Base-by-base conservation (phyloP, 1,284 basidiomycete genomes). In the Coniferiporia weirii region DNA sequence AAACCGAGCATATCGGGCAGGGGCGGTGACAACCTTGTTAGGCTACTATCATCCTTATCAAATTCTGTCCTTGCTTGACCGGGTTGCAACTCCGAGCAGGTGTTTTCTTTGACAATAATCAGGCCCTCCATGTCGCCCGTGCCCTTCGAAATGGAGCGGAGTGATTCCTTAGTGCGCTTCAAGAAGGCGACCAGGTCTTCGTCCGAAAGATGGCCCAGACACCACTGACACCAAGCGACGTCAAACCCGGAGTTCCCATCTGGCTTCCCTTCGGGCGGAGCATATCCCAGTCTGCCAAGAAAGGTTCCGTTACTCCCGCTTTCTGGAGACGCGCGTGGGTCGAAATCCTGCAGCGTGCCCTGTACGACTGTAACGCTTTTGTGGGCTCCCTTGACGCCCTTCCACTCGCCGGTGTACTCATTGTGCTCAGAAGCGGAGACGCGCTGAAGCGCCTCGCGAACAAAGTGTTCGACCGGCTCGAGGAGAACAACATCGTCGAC, bases 161-260 rank as follows among this genome's bases (percentile, higher is more conserved):
- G 69, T 1, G 89, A 81, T 5, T 71, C 71, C 54, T 79, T 77
- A 63, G 85, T 79, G 52, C 84, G 77, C 65, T 77, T 75, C 61
- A 97, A 79, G 74, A 96, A 97, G 0, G 73, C 70, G 35, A 93
- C 80, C 20, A 97, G 80, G 68, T 95, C 91, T 4, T 71, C 67
- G 68, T 95, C 88, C 55, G 79, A 82, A 62, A 96, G 76, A 75
- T 95, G 91, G n/a, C 91, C 90, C 12, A 96, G 78, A 75, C 93
- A 95, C 95, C 95, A 97, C 71, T 97, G 95, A 67, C 92, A 93
- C 95, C 92, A 94, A 60, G 95, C 81, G 13, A 93, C 79, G 72
- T 93, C 89, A 70, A 88, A 91, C 1, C 79, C 80, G 43, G 76
- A 73, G 40, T 75, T 66, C 5, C 74, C 72, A 52, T 84, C 79